Evolutionary conservation across 179 eudicot genomes (phyloP).

Genomic region (Carnegiea gigantea): DNA sequence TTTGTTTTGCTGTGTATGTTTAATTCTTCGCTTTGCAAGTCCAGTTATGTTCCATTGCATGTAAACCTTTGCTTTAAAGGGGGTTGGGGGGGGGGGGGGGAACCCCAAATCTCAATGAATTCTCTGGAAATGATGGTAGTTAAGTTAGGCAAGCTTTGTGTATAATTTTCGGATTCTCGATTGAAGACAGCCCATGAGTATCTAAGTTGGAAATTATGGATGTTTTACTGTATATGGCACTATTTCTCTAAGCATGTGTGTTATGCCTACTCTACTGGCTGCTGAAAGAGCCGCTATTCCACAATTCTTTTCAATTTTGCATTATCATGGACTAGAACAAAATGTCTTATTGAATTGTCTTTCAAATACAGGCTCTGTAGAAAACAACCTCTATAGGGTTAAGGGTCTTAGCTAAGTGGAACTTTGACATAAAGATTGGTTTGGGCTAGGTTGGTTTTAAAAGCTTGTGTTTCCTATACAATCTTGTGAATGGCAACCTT

Average conservation of each 20-base stretch:
- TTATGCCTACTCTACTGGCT: background rate
- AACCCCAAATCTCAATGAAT: background rate
- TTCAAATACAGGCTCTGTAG: too few species aligned
- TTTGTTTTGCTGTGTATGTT: background rate
- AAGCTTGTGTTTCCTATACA: background rate
- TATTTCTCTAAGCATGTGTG: background rate
- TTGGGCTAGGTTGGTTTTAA: background rate
- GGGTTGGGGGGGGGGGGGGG: background rate
- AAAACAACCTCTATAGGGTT: too few species aligned
- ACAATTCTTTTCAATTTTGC: background rate
- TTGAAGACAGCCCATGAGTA: constrained; percentile 7
- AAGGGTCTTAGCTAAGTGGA: too few species aligned
- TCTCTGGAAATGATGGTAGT: background rate
- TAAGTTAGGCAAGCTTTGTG: background rate
- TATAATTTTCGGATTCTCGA: background rate
- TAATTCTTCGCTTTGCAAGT: background rate
- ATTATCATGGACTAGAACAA: too few species aligned
- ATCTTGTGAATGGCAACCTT: background rate
- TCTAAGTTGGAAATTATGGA: background rate
- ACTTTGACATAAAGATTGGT: too few species aligned
- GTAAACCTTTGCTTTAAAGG: background rate
- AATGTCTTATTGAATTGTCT: too few species aligned
- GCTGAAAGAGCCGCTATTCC: background rate
- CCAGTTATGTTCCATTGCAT: background rate
- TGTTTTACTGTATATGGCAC: background rate